phyloP scores from a whole-genome alignment of 2,329 filamentous ascomycete species.

The Kalmusia sp. region DNA sequence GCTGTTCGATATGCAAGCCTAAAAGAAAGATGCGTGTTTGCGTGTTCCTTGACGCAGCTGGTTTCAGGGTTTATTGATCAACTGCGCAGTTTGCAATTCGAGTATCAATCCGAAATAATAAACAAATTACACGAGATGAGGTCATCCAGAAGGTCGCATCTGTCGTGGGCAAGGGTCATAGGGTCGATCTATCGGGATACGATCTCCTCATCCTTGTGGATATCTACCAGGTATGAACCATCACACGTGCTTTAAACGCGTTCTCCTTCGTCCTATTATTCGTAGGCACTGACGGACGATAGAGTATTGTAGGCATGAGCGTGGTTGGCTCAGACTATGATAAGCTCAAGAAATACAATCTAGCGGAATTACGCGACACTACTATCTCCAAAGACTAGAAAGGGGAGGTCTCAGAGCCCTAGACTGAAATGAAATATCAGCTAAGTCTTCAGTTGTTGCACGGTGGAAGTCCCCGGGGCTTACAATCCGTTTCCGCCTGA shows the following conservation, averaged over 20 bases:
- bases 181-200: constrained; percentile 78
- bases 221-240: constrained; percentile 72
- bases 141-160: constrained; percentile 76
- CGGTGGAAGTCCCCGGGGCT: background rate
- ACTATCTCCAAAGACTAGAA: constrained; percentile 24
- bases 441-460: no score
- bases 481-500: background rate
- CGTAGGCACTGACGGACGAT: constrained; percentile 26
- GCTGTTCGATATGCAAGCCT: constrained; percentile 3
- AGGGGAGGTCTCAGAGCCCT: background rate
- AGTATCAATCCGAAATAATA: constrained; percentile 77
- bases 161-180: constrained; percentile 71
- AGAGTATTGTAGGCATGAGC: constrained; percentile 80
- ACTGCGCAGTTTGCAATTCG: constrained; percentile 78
- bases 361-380: constrained; percentile 73
- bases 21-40: constrained; percentile 13
- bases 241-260: constrained; percentile 17
- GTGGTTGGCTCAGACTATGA: constrained; percentile 80
- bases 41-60: constrained; percentile 11
- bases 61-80: constrained; percentile 17
- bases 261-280: constrained; percentile 9
- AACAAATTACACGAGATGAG: constrained; percentile 68
- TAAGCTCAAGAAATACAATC: constrained; percentile 76
- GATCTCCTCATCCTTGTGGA: constrained; percentile 82
- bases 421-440: constrained; percentile 1